phyloP scores from a whole-genome alignment of 2,329 filamentous ascomycete genomes.

The Karstenula rhodostoma region DNA sequence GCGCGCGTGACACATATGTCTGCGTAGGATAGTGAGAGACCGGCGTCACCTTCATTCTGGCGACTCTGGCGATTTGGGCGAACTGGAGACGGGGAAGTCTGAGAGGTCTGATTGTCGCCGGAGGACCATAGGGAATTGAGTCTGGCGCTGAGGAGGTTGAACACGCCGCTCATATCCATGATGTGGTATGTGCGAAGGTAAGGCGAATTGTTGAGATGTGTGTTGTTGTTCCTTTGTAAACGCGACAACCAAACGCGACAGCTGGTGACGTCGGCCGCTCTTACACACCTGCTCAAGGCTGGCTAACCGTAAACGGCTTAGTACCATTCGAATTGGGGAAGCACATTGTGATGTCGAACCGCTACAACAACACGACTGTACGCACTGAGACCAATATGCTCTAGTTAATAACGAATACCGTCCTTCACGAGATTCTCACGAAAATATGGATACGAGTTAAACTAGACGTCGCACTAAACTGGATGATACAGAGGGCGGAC shows the following conservation, averaged over 20 bases:
- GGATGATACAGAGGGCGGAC: background rate
- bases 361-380: background rate
- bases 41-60: constrained; percentile 16
- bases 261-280: background rate
- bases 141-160: background rate
- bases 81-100: background rate
- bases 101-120: background rate
- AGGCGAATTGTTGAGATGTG: background rate
- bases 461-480: too few relatives aligned
- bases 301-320: background rate
- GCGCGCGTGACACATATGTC: constrained; percentile 35
- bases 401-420: background rate
- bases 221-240: background rate
- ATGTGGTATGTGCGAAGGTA: background rate
- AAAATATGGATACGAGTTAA: too few relatives aligned
- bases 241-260: background rate
- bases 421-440: too few relatives aligned
- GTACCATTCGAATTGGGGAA: background rate
- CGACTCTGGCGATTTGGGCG: background rate
- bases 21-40: constrained; percentile 27
- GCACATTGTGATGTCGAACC: background rate
- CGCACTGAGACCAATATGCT: background rate
- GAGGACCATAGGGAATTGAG: background rate
- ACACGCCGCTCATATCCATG: background rate
- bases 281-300: background rate